Percentiles rank a stretch among this genome's conserved stretches.
Conservation (phyloP, 768 basidiomycete species). For the Tylopilus intermedius region DNA sequence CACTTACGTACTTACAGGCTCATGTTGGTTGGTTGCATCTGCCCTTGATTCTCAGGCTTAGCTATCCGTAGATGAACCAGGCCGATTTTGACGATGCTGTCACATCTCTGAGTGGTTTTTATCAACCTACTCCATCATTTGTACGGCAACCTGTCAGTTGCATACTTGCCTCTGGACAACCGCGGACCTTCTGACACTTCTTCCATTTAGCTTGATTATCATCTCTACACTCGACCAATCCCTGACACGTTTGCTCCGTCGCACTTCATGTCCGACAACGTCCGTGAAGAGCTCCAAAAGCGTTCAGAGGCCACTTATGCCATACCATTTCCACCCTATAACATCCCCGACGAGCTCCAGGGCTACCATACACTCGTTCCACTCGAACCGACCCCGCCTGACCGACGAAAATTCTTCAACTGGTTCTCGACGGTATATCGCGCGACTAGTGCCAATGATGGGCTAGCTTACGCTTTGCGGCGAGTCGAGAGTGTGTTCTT, state of each 20-base stretch:
- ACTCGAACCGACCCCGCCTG: conserved; percentile 54
- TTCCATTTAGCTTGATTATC: conserved; percentile 72
- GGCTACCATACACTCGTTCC: conserved; percentile 87
- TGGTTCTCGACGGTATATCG: conserved; percentile 85
- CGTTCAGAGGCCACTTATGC: conserved; percentile 43
- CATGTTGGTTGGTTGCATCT: conserved; percentile 16
- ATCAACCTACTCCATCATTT: conserved; percentile 40
- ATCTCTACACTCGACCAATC: conserved; percentile 78
- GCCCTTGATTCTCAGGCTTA: background rate
- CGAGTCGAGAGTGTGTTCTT: conserved; percentile 73
- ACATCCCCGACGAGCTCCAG: conserved; percentile 81
- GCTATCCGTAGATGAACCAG: conserved; percentile 12
- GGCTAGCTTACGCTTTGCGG: conserved; percentile 68
- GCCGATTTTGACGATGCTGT: conserved; percentile 30
- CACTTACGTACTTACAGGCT: conserved; percentile 19
- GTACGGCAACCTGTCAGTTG: conserved; percentile 63
- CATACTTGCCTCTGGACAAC: background rate
- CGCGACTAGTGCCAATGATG: conserved; percentile 73
- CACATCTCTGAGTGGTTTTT: conserved; percentile 33
- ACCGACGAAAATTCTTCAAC: conserved; percentile 69
- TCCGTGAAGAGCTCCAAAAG: conserved; percentile 54
- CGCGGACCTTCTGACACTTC: background rate
- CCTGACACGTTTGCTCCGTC: conserved; percentile 50
- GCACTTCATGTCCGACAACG: conserved; percentile 84
- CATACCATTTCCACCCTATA: conserved; percentile 39